Conservation (phyloP, 345 rosid genomes). For the Brassica nigra region DNA sequence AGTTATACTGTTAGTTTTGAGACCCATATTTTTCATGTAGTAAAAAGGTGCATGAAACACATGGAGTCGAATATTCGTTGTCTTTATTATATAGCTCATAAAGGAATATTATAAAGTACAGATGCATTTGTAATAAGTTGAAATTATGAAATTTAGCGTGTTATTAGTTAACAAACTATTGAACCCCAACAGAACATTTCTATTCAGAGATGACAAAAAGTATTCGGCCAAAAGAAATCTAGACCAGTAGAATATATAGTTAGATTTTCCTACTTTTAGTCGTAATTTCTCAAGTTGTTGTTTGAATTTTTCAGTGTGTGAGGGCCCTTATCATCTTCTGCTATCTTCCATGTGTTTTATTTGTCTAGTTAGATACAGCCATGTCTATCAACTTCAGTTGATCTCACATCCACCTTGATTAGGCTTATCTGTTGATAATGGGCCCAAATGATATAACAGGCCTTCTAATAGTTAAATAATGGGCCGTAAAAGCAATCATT, state of each 20-base stretch:
- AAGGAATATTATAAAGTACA: no score
- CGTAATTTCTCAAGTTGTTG: not conserved
- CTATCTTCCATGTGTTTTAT: not conserved
- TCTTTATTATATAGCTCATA: no score
- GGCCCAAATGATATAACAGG: not conserved
- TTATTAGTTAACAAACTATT: not conserved
- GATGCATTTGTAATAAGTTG: not conserved
- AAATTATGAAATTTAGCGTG: not conserved
- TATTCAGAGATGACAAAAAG: not conserved
- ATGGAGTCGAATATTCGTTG: no score
- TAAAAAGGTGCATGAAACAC: no score
- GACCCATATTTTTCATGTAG: no score
- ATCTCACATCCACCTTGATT: not conserved
- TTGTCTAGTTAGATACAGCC: not conserved
- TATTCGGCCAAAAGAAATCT: not conserved
- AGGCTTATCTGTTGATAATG: not conserved
- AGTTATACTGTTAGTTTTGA: no score
- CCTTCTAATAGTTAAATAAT: not conserved
- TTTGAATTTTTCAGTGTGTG: not conserved
- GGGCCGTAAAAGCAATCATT: constrained; percentile 18
- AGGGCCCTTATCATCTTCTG: not conserved
- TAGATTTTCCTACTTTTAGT: not conserved
- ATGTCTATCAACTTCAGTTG: not conserved
- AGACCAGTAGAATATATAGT: not conserved
- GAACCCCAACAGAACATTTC: not conserved